Base-by-base conservation (phyloP, 345 rosid genomes). In the Moricandia moricandioides region DNA sequence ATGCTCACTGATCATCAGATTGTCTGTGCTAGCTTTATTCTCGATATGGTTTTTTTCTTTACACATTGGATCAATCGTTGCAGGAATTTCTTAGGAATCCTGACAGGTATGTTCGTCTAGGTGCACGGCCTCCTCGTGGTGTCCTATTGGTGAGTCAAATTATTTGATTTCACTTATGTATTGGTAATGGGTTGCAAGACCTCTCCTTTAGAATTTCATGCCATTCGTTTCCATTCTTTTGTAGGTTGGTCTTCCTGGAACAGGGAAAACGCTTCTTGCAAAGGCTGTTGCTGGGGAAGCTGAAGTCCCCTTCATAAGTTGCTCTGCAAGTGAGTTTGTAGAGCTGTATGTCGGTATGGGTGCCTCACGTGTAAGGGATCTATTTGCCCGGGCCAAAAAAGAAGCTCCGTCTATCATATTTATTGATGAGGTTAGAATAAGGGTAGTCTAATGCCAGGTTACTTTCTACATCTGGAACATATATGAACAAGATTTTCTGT, bases 111-210 rank as follows among this genome's bases (percentile, higher is more conserved):
- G 62, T 78, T 39, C 85, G 94, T 51, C 82, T 92, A 56, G 99
- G 99, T 73, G 98, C 99, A 34, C 96, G 99, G 65, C 99, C 98
- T 79, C 99, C 98, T 31, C 91, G 93, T 62, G 98, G 98, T 66
- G 94, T 95, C 81, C 88, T 95, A 34, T 81, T 95, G 96, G 98
- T 92, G 82, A 85, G 97, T 79, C 56, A 70, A 66, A 59, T 8
- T 11, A 58, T 57, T 62, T 65, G 14, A 16, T 40, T 11, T 77
- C 21, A 29, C 17, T 17, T 26, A 30, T 16, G 45, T 39, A 2
- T 13, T 2, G 35, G 21, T 27, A 4, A 45, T 24, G 31, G 37
- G 65, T 68, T 52, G 4, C 71, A 51, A 55, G 65, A 62, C 6
- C 29, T 67, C 55, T 62, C 37, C 55, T 70, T 8, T 65, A 18